Evolutionary conservation across 2,329 filamentous ascomycete genomes (phyloP).

Genomic region (Talaromyces sp.): DNA sequence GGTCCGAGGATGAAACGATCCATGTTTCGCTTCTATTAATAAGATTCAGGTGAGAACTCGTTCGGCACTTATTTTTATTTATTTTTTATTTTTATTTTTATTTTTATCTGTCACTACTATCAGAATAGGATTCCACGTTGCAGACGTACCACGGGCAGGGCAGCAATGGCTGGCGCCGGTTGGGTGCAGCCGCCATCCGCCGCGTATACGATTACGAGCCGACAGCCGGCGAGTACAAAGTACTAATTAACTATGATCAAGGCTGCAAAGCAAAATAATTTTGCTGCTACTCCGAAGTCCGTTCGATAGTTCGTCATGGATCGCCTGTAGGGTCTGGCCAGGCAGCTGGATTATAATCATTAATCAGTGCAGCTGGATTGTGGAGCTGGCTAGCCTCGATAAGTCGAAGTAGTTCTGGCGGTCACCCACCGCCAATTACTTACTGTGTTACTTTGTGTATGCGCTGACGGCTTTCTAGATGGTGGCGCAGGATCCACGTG

Average conservation of each 20-base stretch:
- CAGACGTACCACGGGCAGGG: not conserved
- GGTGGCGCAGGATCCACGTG: not conserved
- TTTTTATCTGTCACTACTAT: too few relatives aligned
- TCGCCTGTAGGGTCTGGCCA: not conserved
- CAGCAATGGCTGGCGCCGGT: not conserved
- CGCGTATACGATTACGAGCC: not conserved
- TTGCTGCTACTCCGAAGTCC: too few relatives aligned
- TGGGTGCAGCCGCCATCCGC: not conserved
- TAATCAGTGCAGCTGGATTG: not conserved
- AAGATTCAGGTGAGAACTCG: not conserved
- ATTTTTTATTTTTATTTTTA: slow-evolving; percentile 6
- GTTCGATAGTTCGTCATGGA: too few relatives aligned
- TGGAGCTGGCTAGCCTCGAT: not conserved
- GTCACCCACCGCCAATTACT: not conserved
- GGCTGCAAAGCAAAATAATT: too few relatives aligned
- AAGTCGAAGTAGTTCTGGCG: not conserved
- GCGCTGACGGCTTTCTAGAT: not conserved
- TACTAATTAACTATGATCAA: too few relatives aligned
- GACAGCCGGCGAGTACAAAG: not conserved
- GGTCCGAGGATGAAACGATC: not conserved
- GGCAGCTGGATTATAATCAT: not conserved
- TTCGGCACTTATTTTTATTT: not conserved
- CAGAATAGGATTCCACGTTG: too few relatives aligned
- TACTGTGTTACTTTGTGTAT: too few relatives aligned
- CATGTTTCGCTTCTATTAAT: not conserved